Evolutionary conservation across 768 basidiomycete species (phyloP), one percentile per base, ranked within the genome.

Genomic region (Panaeolus papilionaceus): DNA sequence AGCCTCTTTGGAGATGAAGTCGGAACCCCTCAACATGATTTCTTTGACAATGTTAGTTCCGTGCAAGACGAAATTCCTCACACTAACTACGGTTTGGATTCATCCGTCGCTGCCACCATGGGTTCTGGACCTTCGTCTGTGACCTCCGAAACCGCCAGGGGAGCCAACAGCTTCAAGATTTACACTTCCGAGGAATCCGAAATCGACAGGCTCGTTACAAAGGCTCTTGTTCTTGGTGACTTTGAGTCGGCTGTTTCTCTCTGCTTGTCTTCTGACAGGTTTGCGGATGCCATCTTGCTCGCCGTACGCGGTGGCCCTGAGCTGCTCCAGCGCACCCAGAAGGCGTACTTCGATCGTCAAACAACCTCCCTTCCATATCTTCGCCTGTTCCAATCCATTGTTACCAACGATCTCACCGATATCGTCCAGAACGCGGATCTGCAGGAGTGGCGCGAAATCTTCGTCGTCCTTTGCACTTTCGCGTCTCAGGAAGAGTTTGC

Each of bases 371-470:
- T 92, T 3, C 94, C 96, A 0, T 98, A 97, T 78, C 88, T 99
- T 26, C 92, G 98, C 44, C 86, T 99, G 11, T 94, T 96, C 87
- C 95, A 98, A 75, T 93, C 92, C 12, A 93, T 99, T 71, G 94
- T 97, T 67, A 92, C 92, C 42, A 89, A 95, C 73, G 98, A 99
- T 74, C 87, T 99, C 8, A 85, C 88, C 20, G 98, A 98, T 76
- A 89, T 99, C 63, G 96, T 98, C 9, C 96, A 98, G 77, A 98
- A 98, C 72, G 97, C 96, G 26, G 96, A 99, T 71, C 77, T 99
- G 63, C 83, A 88, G 47, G 96, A 99, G 76, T 99, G 97, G 97
- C 89, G 92, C 67, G 97, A 98, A 78, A 94, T 96, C 64, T 98
- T 99, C 71, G 96, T 97, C 42, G 94, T 99, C 12, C 77, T 98